Evolutionary conservation across 768 basidiomycete species (phyloP).

Genomic region (Xerocomellus intermedius): DNA sequence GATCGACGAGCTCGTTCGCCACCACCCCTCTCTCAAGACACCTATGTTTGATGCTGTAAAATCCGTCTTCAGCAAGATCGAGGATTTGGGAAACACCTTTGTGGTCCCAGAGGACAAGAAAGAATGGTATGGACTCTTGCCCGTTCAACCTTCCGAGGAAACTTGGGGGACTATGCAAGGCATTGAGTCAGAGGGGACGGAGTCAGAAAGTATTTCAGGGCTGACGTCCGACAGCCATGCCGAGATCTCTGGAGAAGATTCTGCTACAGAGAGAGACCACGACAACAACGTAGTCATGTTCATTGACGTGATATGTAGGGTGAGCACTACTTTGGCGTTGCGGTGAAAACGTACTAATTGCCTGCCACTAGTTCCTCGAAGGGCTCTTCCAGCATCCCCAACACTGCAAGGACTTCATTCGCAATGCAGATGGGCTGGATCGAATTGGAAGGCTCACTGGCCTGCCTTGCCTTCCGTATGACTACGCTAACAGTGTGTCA

Average conservation of each 20-base stretch:
- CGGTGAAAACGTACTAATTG: slow-evolving; percentile 2
- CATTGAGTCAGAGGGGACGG: slow-evolving; percentile 24
- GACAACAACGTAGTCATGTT: slow-evolving; percentile 77
- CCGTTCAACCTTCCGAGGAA: slow-evolving; percentile 22
- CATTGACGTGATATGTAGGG: slow-evolving; percentile 77
- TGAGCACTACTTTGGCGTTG: slow-evolving; percentile 35
- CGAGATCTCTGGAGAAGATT: slow-evolving; percentile 32
- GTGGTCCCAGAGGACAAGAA: slow-evolving; percentile 53
- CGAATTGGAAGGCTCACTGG: slow-evolving; percentile 74
- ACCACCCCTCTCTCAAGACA: slow-evolving; percentile 85
- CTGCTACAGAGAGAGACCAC: slow-evolving; percentile 48
- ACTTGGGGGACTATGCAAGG: slow-evolving; percentile 52
- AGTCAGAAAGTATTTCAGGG: slow-evolving; percentile 20
- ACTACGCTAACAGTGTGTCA: slow-evolving; percentile 80
- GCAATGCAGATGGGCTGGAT: slow-evolving; percentile 67
- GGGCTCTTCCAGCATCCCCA: slow-evolving; percentile 91
- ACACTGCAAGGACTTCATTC: slow-evolving; percentile 89
- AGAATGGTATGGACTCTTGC: slow-evolving; percentile 63
- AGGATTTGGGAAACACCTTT: slow-evolving; percentile 66
- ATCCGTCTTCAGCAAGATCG: slow-evolving; percentile 66
- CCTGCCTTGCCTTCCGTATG: slow-evolving; percentile 84
- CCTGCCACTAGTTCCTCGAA: slow-evolving; percentile 69
- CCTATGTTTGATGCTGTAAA: slow-evolving; percentile 78
- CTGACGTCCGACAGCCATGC: slow-evolving; percentile 14
- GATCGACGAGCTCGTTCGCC: slow-evolving; percentile 93